Evolutionary conservation across 1,284 basidiomycete species (phyloP), one percentile per base, ranked within the genome.

Genomic region (Moesziomyces antarcticus): DNA sequence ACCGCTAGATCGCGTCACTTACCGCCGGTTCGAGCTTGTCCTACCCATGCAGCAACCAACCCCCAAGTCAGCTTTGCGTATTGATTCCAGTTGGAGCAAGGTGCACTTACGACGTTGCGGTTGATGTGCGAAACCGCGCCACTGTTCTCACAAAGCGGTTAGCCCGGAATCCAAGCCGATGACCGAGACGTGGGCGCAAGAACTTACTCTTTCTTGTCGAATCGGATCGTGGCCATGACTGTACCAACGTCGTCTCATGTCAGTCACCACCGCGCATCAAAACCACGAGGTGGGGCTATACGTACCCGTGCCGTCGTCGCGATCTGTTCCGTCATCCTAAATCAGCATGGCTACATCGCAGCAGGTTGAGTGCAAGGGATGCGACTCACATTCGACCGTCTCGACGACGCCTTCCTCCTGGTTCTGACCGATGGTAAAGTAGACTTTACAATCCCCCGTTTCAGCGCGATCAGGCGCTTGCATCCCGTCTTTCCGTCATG

Each of bases 381-480:
- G 10, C 25, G 11, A 57, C 68, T 45, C 22, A 73, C 70, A 14
- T 1, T 63, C 59, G 33, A 67, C 5, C 14, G 37, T 25, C 22
- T 62, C 52, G 46, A 73, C 58, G 1, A 73, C 49, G 16, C 70
- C 70, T 20, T 60, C 56, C 40, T 67, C 70, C 46, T 67, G 55
- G 46, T 52, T 52, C 44, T 14, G 30, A 46, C 64, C 70, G 21
- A 72, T 72, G 56, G 45, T 58, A 42, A 72, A 72, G 25, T 44
- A 37, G 50, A 72, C 69, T 72, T 41, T 14, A 8, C n/a, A 21
- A 9, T 7, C 8, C n/a, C 33, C 27, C 30, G 30, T 13, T 20
- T 21, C 16, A 2, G 33, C n/a, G 20, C 40, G 10, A 33, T 46
- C 7, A 24, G 10, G 8, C 30, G 30, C 30, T 22, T 10, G 22